These are phyloP conservation scores for Alternaria sp. DNA, from an alignment of 2,329 filamentous ascomycete genomes.

Conservation along the genomic window DNA sequence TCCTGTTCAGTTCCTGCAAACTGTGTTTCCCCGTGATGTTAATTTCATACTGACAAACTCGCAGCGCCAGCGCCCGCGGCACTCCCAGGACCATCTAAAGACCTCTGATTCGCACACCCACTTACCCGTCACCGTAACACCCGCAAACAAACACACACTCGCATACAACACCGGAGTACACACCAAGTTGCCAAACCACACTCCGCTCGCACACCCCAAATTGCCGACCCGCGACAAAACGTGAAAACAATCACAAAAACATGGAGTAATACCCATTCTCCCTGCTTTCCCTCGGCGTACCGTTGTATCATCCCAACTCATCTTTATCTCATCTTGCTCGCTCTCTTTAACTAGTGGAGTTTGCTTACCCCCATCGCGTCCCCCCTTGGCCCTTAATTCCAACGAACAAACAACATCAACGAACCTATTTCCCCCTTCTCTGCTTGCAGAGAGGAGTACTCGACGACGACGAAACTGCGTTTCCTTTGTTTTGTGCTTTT, in stretches of 20 bases:
- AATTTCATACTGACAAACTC: conserved; percentile 14
- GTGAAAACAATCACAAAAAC: conserved; percentile 42
- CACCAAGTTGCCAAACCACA: conserved; percentile 17
- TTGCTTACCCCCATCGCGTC: conserved; percentile 37
- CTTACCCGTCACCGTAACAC: conserved; percentile 21
- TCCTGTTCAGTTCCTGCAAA: conserved; percentile 5
- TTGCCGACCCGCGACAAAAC: conserved; percentile 33
- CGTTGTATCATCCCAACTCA: conserved; percentile 28
- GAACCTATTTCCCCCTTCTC: conserved; percentile 17
- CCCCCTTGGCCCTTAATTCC: conserved; percentile 14
- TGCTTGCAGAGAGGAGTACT: conserved; percentile 41
- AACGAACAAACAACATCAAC: conserved; percentile 5
- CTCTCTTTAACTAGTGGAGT: conserved; percentile 24
- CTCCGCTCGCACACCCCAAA: conserved; percentile 23
- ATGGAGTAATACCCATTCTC: conserved; percentile 33
- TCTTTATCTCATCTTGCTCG: conserved; percentile 18
- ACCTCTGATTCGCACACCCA: conserved; percentile 16
- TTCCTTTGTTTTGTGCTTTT: conserved; percentile 37
- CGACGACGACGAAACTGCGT: conserved; percentile 42
- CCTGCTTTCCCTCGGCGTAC: conserved; percentile 36
- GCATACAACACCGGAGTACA: conserved; percentile 23
- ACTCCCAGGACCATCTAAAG: conserved; percentile 37
- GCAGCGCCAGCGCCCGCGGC: conserved; percentile 27
- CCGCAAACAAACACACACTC: conserved; percentile 15
- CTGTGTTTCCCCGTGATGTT: conserved; percentile 11